Percentiles rank a stretch among this genome's conserved stretches.
phyloP scores from a whole-genome alignment of 148 eudicot genomes.

The Diospyros lotus region DNA sequence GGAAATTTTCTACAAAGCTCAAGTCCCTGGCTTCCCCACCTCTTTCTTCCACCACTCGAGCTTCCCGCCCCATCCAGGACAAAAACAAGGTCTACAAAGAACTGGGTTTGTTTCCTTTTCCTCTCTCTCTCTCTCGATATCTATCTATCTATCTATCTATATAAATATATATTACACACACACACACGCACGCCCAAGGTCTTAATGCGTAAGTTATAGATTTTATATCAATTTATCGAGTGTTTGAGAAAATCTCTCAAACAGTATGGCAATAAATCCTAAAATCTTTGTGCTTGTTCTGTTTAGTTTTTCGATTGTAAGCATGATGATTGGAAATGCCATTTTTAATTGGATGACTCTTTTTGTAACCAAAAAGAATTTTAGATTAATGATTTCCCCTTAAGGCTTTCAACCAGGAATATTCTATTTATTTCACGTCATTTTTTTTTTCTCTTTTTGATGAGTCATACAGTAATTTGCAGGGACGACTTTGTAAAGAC shows the following conservation, averaged over 20 bases:
- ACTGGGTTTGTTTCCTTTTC: conserved; percentile 43
- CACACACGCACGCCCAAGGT: neutral
- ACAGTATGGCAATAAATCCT: neutral
- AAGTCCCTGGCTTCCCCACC: conserved; percentile 16
- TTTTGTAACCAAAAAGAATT: neutral
- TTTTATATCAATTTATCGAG: neutral
- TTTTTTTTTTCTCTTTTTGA: neutral
- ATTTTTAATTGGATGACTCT: neutral
- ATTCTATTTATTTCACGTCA: neutral
- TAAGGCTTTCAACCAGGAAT: neutral
- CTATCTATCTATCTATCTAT: neutral
- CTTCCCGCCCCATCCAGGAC: conserved; percentile 60
- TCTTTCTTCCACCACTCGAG: conserved; percentile 30
- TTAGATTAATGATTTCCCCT: neutral
- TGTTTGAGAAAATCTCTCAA: conserved; percentile 1
- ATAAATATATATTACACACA: neutral
- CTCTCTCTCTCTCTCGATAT: conserved; percentile 10
- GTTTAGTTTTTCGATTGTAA: neutral
- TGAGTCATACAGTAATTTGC: neutral
- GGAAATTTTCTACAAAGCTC: conserved; percentile 21
- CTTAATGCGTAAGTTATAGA: neutral
- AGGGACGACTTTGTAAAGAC: neutral
- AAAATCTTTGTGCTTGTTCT: neutral
- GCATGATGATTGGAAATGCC: neutral
- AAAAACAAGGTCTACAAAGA: conserved; percentile 61